phyloP scores from a whole-genome alignment of 768 basidiomycete species.

The Suillus alpinus region DNA sequence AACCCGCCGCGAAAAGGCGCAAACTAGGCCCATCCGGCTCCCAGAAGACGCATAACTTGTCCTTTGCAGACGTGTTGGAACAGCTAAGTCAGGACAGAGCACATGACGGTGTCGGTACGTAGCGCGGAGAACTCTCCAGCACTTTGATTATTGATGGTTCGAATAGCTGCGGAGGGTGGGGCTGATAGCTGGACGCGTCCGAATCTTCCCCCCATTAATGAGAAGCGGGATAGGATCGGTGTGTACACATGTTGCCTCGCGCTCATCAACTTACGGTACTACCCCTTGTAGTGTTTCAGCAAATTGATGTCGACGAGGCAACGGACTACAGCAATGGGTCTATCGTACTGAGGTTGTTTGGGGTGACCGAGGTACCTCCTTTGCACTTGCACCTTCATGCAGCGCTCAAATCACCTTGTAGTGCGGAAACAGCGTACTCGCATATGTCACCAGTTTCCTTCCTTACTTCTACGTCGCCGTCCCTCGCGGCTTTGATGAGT shows the following conservation, averaged over 20 bases:
- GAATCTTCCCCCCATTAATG: conserved; percentile 48
- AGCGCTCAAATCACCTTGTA: conserved; percentile 26
- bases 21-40: conserved; percentile 42
- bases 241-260: conserved; percentile 18
- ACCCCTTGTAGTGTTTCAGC: conserved; percentile 75
- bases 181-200: conserved; percentile 75
- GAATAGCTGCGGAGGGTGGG: conserved; percentile 70
- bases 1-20: conserved; percentile 53
- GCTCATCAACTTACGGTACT: neutral
- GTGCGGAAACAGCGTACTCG: conserved; percentile 88
- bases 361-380: conserved; percentile 74
- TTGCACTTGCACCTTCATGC: neutral
- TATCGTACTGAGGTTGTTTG: conserved; percentile 71
- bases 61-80: conserved; percentile 65
- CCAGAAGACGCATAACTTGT: conserved; percentile 30
- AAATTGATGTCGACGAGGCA: conserved; percentile 87
- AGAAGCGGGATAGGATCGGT: conserved; percentile 69
- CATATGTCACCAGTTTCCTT: conserved; percentile 74
- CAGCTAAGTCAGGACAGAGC: conserved; percentile 51
- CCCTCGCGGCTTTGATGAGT: conserved; percentile 75
- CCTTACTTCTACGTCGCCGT: conserved; percentile 93
- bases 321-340: conserved; percentile 39
- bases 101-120: conserved; percentile 42
- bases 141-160: conserved; percentile 2
- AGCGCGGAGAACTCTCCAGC: neutral